phyloP scores from a whole-genome alignment of 192 early-diverging fungal species.

The Backusella circina region DNA sequence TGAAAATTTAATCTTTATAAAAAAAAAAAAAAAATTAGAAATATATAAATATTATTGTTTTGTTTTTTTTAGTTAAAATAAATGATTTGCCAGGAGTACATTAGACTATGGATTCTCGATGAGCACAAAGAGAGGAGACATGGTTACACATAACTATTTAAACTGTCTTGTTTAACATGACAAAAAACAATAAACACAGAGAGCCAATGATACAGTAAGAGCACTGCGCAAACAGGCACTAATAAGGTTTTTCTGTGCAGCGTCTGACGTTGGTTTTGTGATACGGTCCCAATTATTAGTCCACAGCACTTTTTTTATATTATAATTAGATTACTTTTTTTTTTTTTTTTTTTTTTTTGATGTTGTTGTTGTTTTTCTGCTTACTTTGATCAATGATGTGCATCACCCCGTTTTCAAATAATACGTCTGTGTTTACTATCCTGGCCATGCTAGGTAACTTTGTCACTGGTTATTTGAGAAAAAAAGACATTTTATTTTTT shows the following conservation, averaged over 20 bases:
- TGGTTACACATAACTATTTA: background rate
- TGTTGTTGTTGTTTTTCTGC: background rate
- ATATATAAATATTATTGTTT: background rate
- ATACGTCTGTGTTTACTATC: background rate
- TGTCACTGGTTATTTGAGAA: background rate
- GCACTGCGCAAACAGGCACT: background rate
- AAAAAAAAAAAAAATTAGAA: background rate
- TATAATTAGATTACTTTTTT: background rate
- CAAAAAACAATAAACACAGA: slow-evolving; percentile 3
- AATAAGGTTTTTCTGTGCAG: background rate
- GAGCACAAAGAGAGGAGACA: background rate
- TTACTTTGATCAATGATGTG: slow-evolving; percentile 3
- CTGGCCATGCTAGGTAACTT: background rate
- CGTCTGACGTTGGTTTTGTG: background rate
- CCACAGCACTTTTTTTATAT: background rate
- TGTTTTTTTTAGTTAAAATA: background rate
- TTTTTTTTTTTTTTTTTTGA: background rate
- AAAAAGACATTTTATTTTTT: background rate
- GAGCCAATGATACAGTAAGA: background rate
- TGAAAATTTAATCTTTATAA: background rate
- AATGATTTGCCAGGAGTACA: slow-evolving; percentile 4
- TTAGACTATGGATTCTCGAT: background rate
- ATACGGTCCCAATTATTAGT: background rate
- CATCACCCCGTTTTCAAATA: background rate
- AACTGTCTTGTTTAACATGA: slow-evolving; percentile 2